Evolutionary conservation across 2,329 filamentous ascomycete species (phyloP), one percentile per base, ranked within the genome.

Genomic region (Alternaria hordeiaustralica): DNA sequence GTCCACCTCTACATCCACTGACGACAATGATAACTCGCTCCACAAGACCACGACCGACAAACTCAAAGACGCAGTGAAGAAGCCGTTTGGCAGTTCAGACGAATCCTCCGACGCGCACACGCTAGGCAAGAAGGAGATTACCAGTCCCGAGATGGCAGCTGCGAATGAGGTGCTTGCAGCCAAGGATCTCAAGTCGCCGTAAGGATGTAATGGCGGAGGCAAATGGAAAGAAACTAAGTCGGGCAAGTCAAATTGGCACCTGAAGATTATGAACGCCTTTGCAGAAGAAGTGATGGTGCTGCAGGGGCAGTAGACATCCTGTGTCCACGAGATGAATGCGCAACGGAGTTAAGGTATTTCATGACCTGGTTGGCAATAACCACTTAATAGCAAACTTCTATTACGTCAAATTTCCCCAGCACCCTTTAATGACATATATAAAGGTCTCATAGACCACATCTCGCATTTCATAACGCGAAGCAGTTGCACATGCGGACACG

Each of bases 31-130:
- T 12, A 21, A 12, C 23, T 15, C 21, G 15, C 21, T 36, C 8
- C 50, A 58, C 18, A 63, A 63, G n/a, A 55, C 55, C 2, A 54
- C 56, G 3, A 46, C 51, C 21, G 51, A 63, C 21, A 65, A 65
- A n/a, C 30, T 65, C 23, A 65, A 63, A 15, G 51, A 65, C 7
- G 55, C n/a, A 15, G 21, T 65, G n/a, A 65, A 65, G 51, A 65
- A 63, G 26, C 63, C 63, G 13, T 65, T 65, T 26, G 30, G 53
- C 9, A 28, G 13, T 28, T 15, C 33, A 45, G 23, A 45, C n/a
- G 5, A 41, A 4, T 8, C 11, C n/a, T 54, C 55, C 10, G 7
- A 15, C 41, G 47, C 60, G 28, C 41, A 55, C 15, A 55, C 56
- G 41, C 30, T 55, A 20, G 60, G 51, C 5, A 41, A 60, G 10